phyloP scores from a whole-genome alignment of 163 green algal species.

The Scenedesmus sp. region DNA sequence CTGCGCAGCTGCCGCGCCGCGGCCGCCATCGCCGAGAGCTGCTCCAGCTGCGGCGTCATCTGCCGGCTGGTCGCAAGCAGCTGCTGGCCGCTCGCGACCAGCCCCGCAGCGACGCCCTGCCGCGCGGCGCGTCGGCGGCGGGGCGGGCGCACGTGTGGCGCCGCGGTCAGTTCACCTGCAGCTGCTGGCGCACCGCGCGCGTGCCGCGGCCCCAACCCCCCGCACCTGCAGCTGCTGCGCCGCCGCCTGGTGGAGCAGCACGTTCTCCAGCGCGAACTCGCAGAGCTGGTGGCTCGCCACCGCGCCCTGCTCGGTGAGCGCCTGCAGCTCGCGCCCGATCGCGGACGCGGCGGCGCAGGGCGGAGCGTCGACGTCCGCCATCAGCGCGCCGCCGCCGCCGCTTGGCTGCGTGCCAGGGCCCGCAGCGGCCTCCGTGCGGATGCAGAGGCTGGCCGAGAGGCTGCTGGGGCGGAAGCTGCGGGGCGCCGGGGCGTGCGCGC shows the following conservation, averaged over 20 bases:
- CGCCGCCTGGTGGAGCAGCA: slow-evolving; percentile 37
- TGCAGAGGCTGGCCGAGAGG: background rate
- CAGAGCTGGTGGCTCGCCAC: slow-evolving; percentile 17
- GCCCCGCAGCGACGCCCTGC: background rate
- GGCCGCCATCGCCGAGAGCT: slow-evolving; percentile 6
- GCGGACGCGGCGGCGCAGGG: background rate
- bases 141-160: background rate
- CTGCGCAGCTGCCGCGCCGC: slow-evolving; percentile 16
- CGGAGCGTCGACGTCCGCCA: background rate
- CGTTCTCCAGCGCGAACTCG: slow-evolving; percentile 27
- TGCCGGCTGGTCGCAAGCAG: slow-evolving; percentile 38
- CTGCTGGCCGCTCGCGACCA: slow-evolving; percentile 25
- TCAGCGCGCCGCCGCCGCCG: background rate
- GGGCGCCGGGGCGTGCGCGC: too few relatives aligned
- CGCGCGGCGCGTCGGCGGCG: background rate
- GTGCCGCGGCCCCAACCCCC: background rate
- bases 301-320: background rate
- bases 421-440: background rate
- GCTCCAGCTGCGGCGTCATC: slow-evolving; percentile 13
- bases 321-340: background rate
- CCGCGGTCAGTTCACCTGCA: too few relatives aligned
- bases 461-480: background rate
- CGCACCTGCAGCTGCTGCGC: slow-evolving; percentile 33
- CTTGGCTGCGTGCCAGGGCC: background rate
- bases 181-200: background rate